Percentiles rank a stretch among this genome's conserved stretches.
Evolutionary conservation across 257 asterid genomes (phyloP).

Genomic region (Eucommia ulmoides): DNA sequence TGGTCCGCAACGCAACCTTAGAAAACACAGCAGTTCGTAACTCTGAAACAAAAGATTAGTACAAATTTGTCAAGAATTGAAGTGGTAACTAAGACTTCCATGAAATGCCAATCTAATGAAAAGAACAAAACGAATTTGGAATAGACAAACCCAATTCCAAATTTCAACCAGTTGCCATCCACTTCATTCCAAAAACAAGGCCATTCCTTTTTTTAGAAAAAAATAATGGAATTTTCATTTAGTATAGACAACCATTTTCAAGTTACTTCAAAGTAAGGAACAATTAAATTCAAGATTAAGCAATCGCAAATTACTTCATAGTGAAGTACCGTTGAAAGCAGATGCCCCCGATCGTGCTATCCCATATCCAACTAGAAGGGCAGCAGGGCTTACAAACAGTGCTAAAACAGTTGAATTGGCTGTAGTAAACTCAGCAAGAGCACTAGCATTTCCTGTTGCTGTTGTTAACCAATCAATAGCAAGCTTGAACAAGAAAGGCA

Average conservation of each 20-base stretch:
- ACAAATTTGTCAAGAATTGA: slow-evolving; percentile 1
- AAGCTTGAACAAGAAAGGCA: slow-evolving; percentile 90
- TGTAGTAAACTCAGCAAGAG: slow-evolving; percentile 69
- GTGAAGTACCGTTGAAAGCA: slow-evolving; percentile 81
- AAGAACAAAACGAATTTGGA: too few species aligned
- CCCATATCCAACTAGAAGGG: slow-evolving; percentile 85
- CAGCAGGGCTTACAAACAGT: slow-evolving; percentile 81
- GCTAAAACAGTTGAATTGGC: slow-evolving; percentile 73
- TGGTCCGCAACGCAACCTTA: slow-evolving; percentile 88
- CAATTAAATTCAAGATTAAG: slow-evolving; percentile 52
- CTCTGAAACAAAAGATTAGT: slow-evolving; percentile 33
- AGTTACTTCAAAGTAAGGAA: slow-evolving; percentile 29
- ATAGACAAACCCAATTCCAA: slow-evolving; percentile 1
- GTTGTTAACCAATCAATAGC: slow-evolving; percentile 93
- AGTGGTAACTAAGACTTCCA: too few species aligned
- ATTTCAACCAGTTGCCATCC: not conserved
- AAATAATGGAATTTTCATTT: slow-evolving; percentile 3
- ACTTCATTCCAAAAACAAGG: too few species aligned
- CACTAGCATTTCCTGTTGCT: slow-evolving; percentile 55
- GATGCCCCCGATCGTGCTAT: slow-evolving; percentile 83
- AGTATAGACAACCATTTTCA: slow-evolving; percentile 25
- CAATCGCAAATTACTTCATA: slow-evolving; percentile 28
- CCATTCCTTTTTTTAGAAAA: too few species aligned
- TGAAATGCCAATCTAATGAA: too few species aligned
- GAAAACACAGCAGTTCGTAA: slow-evolving; percentile 91